Evolutionary conservation across 225 moss, liverwort and hornwort species (phyloP), one percentile per base, ranked within the genome.

Genomic region (Sphagnum tenellum): DNA sequence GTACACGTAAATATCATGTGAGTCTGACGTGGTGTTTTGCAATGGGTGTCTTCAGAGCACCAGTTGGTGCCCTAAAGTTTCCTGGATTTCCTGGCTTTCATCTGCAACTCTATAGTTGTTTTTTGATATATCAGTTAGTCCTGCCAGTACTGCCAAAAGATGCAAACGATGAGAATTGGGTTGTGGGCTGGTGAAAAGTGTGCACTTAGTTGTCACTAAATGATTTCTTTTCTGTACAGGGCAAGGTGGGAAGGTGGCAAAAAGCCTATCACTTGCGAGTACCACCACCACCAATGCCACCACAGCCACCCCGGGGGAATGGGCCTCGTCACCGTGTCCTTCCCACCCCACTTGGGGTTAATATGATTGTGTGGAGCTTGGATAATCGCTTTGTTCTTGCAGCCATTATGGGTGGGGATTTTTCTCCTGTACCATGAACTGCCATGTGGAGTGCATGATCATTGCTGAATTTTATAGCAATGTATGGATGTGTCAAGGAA

Each of bases 341-440:
- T 8, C 89, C 90, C 45, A 90, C 89, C 69, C 90, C 93, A 75
- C 87, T 90, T 59, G 98, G 93, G 71, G 98, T 98, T 7, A 98
- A 91, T 72, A 98, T 98, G 98, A 87, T 98, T 61, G 98, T 98
- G 3, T 98, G 98, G 98, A 98, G 98, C 79, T 74, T 98, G 54
- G 93, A 98, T 74, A 98, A 98, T 67, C 93, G 98, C 13, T 93
- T 98, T 77, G 98, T 98, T 8, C 93, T 98, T 57, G 98, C 98
- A 55, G 94, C 91, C 70, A 90, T 98, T 55, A 93, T 98, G 98
- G 98, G 96, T 98, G 71, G 64, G 82, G 29, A 29, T 29, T 29
- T 29, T 29, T 29, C 29, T 29, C 29, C 29, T 29, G 29, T 29
- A 0, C 29, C 29, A 29, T 29, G 29, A 29, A 29, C 29, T 29